phyloP scores from a whole-genome alignment of 805 yeast genomes.

The Tetrapisispora taiwanensis region DNA sequence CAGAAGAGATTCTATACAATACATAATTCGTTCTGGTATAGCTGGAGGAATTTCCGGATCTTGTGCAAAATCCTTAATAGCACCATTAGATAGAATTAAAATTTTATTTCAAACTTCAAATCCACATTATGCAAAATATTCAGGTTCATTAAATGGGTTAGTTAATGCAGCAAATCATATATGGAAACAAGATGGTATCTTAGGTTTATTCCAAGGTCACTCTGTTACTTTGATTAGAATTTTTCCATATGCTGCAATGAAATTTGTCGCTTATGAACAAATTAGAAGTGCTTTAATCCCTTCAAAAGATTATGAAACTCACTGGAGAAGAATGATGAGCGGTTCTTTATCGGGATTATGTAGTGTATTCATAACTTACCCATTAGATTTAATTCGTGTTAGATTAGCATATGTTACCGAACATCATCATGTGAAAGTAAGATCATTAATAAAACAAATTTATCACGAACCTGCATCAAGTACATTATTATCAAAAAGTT shows the following conservation, averaged over 20 bases:
- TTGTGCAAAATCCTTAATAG: constrained; percentile 90
- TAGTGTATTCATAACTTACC: constrained; percentile 83
- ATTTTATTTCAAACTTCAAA: constrained; percentile 91
- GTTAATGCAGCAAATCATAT: constrained; percentile 62
- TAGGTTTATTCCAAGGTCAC: constrained; percentile 90
- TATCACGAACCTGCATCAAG: constrained; percentile 26
- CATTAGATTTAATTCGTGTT: constrained; percentile 82
- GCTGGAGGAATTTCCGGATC: constrained; percentile 96
- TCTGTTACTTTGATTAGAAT: constrained; percentile 84
- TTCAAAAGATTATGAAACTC: constrained; percentile 62
- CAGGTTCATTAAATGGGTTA: constrained; percentile 74
- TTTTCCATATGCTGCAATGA: constrained; percentile 95
- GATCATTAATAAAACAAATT: constrained; percentile 23
- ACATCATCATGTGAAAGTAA: constrained; percentile 22
- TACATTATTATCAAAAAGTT: constrained; percentile 28
- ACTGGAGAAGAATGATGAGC: constrained; percentile 66
- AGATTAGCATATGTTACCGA: constrained; percentile 82
- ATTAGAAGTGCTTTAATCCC: constrained; percentile 74
- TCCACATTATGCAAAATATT: constrained; percentile 70
- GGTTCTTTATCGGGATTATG: constrained; percentile 87
- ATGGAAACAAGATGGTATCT: constrained; percentile 54
- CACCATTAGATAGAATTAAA: constrained; percentile 91
- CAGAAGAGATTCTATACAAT: constrained; percentile 68
- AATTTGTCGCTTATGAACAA: constrained; percentile 94
- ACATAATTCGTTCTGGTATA: constrained; percentile 71